Base-by-base conservation (phyloP, 805 yeast genomes). In the Candida khao-thaluensis region DNA sequence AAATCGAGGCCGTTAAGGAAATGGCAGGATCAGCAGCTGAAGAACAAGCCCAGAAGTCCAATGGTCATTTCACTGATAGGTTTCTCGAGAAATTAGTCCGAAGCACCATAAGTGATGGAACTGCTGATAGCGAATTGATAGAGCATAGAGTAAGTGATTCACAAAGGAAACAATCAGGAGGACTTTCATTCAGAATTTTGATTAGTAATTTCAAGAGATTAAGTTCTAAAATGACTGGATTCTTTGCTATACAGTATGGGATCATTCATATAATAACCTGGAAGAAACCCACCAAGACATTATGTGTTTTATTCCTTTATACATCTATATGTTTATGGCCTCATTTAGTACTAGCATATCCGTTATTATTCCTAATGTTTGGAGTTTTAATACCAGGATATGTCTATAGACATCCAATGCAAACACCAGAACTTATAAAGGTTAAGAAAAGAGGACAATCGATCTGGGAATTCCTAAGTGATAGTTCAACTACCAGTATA, bases 301-400 rank as follows among this genome's bases (percentile, higher is more conserved):
- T 89, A 4, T 66, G 82, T 0, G 55, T 67, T 16, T 59, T 87
- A 38, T 63, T 82, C 4, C 45, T 79, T 1, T 81, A 83, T 47
- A 81, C 96, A 0, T 69, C 79, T 43, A 64, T 81, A 1, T 84
- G 93, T 50, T 58, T 82, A 24, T 75, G 84, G 63, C 96, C 96
- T 0, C 79, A 79, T 54, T 59, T 84, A 35, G 64, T 86, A 9
- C 58, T 84, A 26, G 69, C 79, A 1, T 67, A 81, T 22, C 96
- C 96, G 0, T 49, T 82, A 25, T 43, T 82, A 2, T 69, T 66
- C 35, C 33, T 85, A 3, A 49, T 83, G 21, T 66, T 72, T 40
- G 81, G 79, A 1, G 64, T 82, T 3, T 71, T 89, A 65, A 64
- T 83, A 1, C 91, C 95, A 0, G 86, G 82, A 3, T 89, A 81